Conservation (phyloP, 257 asterid genomes). For the Solanum okadae region DNA sequence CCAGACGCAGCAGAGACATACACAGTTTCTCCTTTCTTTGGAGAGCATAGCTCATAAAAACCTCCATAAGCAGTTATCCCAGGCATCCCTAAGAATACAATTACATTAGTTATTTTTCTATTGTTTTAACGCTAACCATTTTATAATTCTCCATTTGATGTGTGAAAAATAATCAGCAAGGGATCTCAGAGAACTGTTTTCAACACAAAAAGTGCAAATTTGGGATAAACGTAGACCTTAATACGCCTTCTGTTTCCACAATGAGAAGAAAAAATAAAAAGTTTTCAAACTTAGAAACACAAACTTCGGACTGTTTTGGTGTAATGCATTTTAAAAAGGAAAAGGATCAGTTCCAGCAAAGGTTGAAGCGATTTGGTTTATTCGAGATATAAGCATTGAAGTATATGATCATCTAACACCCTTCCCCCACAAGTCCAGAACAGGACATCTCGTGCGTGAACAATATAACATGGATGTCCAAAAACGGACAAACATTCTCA, state of each 20-base stretch:
- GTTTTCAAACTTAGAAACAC: not conserved
- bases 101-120: not conserved
- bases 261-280: not conserved
- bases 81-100: conserved; percentile 3
- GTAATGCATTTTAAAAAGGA: not conserved
- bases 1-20: conserved; percentile 15
- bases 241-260: not conserved
- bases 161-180: not conserved
- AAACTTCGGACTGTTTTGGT: not conserved
- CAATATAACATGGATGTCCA: not conserved
- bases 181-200: not conserved
- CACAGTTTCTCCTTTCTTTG: conserved; percentile 15
- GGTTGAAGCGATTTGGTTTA: rapidly evolving
- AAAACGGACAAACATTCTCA: not conserved
- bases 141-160: not conserved
- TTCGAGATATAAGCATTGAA: not conserved
- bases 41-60: conserved; percentile 5
- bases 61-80: conserved; percentile 20
- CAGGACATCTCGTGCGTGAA: not conserved
- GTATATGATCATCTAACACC: not conserved
- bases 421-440: not conserved
- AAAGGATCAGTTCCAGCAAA: not conserved
- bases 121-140: rapidly evolving
- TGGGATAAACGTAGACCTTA: not conserved
- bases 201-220: not conserved